These are phyloP conservation scores for Aciculosporium take DNA, from an alignment of 2,329 filamentous ascomycete species.

Conservation along the genomic window DNA sequence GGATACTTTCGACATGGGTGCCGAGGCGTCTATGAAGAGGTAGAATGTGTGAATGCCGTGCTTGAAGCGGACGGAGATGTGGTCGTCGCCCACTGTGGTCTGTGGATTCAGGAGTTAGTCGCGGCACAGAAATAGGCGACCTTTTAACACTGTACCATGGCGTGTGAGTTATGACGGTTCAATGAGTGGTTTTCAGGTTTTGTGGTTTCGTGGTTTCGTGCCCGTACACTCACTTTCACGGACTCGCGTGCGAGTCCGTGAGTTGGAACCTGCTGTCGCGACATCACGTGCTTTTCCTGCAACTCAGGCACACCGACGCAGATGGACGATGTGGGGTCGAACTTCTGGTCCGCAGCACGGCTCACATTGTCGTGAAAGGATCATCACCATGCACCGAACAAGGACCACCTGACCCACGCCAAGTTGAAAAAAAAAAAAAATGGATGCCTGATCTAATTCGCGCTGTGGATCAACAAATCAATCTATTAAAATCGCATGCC, in stretches of 20 bases:
- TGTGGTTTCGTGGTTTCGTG: not conserved
- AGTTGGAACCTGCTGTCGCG: not conserved
- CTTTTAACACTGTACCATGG: not conserved
- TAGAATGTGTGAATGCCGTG: conserved; percentile 57
- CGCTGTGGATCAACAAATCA: no score
- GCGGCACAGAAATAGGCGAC: not conserved
- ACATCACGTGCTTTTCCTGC: conserved; percentile 5
- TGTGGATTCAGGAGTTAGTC: not conserved
- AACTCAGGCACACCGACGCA: no score
- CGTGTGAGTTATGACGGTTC: not conserved
- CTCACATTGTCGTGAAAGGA: no score
- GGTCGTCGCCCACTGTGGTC: conserved; percentile 26
- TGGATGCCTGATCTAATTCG: no score
- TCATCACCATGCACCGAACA: no score
- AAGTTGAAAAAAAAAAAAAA: no score
- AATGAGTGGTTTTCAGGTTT: not conserved
- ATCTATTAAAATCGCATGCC: no score
- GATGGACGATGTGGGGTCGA: no score
- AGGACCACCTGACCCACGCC: no score
- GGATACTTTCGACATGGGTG: conserved; percentile 42
- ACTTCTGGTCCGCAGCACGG: no score
- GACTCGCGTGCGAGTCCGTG: no score
- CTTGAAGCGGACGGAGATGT: conserved; percentile 57
- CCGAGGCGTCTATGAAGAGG: conserved; percentile 46
- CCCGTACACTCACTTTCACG: not conserved